Evolutionary conservation across 352 stramenopile genomes (phyloP), one percentile per base, ranked within the genome.

Genomic region (Thraustochytrium striatum): DNA sequence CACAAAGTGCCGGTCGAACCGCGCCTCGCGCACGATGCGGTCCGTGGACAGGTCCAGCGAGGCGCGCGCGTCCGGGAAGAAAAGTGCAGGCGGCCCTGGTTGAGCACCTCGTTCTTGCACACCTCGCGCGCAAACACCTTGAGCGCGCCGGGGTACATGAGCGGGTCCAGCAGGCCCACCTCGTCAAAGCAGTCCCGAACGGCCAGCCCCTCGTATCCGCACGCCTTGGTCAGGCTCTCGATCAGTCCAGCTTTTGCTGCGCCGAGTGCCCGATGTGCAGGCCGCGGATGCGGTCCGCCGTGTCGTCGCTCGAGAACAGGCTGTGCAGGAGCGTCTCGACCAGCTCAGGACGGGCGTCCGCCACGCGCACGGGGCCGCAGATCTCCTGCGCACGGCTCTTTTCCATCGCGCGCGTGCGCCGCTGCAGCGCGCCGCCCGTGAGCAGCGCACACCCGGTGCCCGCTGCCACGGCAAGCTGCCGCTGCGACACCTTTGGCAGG

Each of bases 181-280:
- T 81, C 72, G 28, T 81, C 72, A 30, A 81, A 81, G 68, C 72
- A 81, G 52, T 81, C 72, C 25, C 72, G 65, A 44, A 81, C 61
- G 9, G 72, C 72, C 58, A 81, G 35, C 2, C 59, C 58, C 47
- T 78, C 25, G 35, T 82, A 81, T n/a, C 72, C 72, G n/a, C 58
- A 81, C 0, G 32, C 32, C 39, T 81, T 43, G 44, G 25, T 53
- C 0, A 81, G 72, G 28, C 7, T n/a, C n/a, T 79, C 68, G 16
- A 81, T 58, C 21, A 81, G 72, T 81, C 72, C 21, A 81, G 68
- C 72, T 81, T 81, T 47, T 80, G 58, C 59, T 81, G 72, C n/a
- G 72, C 72, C 30, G 59, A 81, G 25, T 59, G 41, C 2, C 72
- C 72, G 61, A 81, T 61, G 44, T 79, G 44, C 9, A 81, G 58